Percentiles rank a stretch among this genome's conserved stretches.
Evolutionary conservation across 108 stramenopile species (phyloP).

Genomic region (Tribonema minus): DNA sequence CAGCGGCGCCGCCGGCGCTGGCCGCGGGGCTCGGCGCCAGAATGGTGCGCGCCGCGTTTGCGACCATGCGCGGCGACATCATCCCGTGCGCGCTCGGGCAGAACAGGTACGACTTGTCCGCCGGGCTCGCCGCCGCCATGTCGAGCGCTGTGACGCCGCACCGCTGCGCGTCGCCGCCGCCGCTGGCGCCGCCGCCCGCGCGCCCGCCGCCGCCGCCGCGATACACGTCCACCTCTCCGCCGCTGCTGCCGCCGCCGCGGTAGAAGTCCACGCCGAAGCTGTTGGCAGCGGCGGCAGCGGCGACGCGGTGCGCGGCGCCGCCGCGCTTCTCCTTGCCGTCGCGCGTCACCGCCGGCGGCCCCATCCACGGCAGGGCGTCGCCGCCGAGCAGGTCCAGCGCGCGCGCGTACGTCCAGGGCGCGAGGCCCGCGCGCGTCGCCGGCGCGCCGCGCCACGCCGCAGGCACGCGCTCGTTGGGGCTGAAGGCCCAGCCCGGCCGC

Average conservation of each 20-base stretch:
- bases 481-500: too few species aligned
- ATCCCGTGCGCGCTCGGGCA: conserved; percentile 30
- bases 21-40: too few species aligned
- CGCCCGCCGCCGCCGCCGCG: neutral
- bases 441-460: too few species aligned
- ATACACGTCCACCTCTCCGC: neutral
- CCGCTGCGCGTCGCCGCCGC: neutral
- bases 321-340: neutral
- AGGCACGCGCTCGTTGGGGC: too few species aligned
- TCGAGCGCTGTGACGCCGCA: neutral
- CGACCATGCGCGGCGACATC: conserved; percentile 2
- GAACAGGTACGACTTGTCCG: neutral
- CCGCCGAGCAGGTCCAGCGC: too few species aligned
- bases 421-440: too few species aligned
- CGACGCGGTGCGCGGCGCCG: neutral
- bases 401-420: too few species aligned
- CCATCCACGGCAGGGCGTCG: too few species aligned
- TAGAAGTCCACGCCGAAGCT: neutral
- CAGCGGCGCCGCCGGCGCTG: too few species aligned
- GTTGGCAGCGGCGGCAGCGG: neutral
- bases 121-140: neutral
- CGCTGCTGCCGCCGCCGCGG: neutral
- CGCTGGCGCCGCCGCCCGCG: neutral
- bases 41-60: neutral
- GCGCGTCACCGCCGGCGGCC: too few species aligned